Evolutionary conservation across 129 eudicot genomes (phyloP).

Genomic region (Oenanthe sinensis): DNA sequence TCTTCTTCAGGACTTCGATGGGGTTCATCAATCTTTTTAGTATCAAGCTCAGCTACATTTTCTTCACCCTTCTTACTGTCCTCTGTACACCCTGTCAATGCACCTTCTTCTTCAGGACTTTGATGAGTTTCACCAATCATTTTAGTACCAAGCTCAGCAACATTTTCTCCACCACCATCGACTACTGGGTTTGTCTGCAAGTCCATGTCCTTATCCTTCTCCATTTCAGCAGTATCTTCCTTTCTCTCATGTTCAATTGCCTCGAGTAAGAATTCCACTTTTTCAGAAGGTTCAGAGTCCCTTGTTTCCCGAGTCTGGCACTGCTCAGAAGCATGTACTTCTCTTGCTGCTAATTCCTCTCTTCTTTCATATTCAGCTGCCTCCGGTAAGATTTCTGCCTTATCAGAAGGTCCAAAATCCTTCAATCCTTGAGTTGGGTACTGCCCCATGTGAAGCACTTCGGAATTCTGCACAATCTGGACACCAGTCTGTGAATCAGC

Average conservation of each 20-base stretch:
- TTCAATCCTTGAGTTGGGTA: constrained; percentile 10
- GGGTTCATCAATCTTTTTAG: not conserved
- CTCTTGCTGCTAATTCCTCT: constrained; percentile 3
- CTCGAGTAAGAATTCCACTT: not conserved
- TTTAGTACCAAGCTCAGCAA: not conserved
- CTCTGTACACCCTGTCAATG: not conserved
- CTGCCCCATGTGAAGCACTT: constrained; percentile 26
- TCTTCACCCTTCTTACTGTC: not conserved
- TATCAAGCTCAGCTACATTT: not conserved
- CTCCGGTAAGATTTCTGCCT: constrained; percentile 10
- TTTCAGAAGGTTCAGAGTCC: not conserved
- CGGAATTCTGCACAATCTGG: constrained; percentile 15
- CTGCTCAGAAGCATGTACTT: not conserved
- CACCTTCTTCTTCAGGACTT: not conserved
- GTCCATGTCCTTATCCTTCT: not conserved
- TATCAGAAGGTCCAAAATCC: constrained; percentile 12
- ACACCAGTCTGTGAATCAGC: not conserved
- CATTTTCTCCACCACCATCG: not conserved
- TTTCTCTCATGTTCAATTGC: not conserved
- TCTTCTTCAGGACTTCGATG: not conserved
- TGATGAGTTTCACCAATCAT: not conserved
- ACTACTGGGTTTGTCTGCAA: not conserved
- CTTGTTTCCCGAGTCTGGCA: not conserved
- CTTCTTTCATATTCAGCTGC: constrained; percentile 9
- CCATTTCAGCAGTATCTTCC: not conserved